These are phyloP conservation scores for Chlorella sp. DNA, from an alignment of 139 green algal species.

Conservation along the genomic window DNA sequence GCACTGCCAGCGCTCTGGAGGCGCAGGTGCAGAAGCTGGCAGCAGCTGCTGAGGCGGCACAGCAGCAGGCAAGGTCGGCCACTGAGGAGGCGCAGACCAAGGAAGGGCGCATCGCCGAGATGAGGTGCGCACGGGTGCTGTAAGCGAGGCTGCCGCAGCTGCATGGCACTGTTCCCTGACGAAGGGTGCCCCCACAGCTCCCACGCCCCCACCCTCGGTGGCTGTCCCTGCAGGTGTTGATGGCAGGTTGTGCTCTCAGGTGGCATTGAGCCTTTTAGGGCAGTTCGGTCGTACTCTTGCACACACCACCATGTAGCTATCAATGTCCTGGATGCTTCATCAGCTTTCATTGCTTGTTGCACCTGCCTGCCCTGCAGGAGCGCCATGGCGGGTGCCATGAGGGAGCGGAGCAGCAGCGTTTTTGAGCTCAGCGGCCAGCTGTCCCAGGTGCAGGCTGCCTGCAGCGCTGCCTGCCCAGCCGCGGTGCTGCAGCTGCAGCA, in stretches of 20 bases:
- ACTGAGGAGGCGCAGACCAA: background rate
- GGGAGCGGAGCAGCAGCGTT: background rate
- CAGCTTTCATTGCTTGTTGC: background rate
- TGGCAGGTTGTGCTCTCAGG: background rate
- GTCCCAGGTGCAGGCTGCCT: background rate
- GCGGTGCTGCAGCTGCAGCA: background rate
- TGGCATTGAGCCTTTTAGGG: background rate
- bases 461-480: background rate
- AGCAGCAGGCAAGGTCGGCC: background rate
- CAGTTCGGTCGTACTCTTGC: background rate
- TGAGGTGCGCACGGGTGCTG: slow-evolving; percentile 6
- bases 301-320: background rate
- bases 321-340: background rate
- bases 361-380: background rate
- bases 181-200: too few species aligned
- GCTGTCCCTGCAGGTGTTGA: background rate
- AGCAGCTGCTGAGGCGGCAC: background rate
- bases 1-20: slow-evolving; percentile 1
- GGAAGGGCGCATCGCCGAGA: slow-evolving; percentile 26
- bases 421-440: background rate
- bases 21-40: background rate
- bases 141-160: background rate
- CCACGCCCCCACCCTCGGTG: too few species aligned
- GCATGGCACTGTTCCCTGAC: too few species aligned
- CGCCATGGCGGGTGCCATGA: slow-evolving; percentile 27